Evolutionary conservation across 2,329 filamentous ascomycete genomes (phyloP).

Genomic region (Metarhizium brunneum): DNA sequence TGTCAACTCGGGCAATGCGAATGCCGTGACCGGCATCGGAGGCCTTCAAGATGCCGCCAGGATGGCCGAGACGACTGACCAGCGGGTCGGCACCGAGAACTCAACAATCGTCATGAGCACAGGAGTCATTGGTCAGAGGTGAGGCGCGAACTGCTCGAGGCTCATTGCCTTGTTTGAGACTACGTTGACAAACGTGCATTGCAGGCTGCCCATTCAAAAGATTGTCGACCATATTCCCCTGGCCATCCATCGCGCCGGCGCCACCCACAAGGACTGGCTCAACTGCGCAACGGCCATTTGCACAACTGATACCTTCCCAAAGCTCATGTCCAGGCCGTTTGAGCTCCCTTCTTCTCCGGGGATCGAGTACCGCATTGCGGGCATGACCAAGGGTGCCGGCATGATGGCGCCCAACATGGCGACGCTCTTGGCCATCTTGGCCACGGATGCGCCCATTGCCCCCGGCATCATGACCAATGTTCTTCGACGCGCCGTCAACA

Average conservation of each 20-base stretch:
- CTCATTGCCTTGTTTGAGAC: not conserved
- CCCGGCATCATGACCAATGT: slow-evolving; percentile 57
- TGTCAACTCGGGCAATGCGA: slow-evolving; percentile 93
- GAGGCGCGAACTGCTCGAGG: slow-evolving; percentile 10
- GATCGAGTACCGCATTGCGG: slow-evolving; percentile 73
- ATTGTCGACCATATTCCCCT: slow-evolving; percentile 76
- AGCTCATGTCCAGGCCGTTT: slow-evolving; percentile 80
- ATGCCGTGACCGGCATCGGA: slow-evolving; percentile 87
- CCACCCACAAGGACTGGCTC: slow-evolving; percentile 79
- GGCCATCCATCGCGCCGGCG: slow-evolving; percentile 61
- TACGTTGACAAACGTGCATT: slow-evolving; percentile 7
- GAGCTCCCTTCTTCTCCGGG: slow-evolving; percentile 69
- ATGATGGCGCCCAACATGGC: slow-evolving; percentile 99
- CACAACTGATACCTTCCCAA: slow-evolving; percentile 97
- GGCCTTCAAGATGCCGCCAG: slow-evolving; percentile 78
- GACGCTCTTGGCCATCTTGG: slow-evolving; percentile 82
- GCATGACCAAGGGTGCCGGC: slow-evolving; percentile 95
- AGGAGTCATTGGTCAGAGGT: slow-evolving; percentile 91
- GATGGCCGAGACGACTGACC: slow-evolving; percentile 76
- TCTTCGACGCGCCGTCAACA: slow-evolving; percentile 65
- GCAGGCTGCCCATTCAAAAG: slow-evolving; percentile 77
- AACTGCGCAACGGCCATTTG: slow-evolving; percentile 83
- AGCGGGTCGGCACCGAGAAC: slow-evolving; percentile 38
- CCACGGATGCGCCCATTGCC: slow-evolving; percentile 79
- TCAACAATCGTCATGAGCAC: slow-evolving; percentile 96